Conservation (phyloP, 2,329 filamentous ascomycete species). For the Ophiostoma himal-ulmi region DNA sequence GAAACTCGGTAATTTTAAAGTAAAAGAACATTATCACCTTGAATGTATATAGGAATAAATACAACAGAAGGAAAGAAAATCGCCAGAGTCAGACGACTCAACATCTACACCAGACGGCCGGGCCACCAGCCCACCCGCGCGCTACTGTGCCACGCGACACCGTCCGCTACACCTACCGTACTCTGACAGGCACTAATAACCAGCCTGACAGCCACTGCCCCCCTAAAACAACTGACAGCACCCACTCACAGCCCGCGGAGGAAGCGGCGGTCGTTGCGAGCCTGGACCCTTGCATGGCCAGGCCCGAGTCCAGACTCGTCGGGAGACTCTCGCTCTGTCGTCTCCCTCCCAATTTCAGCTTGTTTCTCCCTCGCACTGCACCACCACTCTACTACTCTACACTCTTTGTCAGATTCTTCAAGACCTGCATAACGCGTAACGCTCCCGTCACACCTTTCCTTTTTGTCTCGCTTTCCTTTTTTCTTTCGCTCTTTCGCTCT, state of each 20-base stretch:
- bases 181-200: not conserved
- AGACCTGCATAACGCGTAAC: not conserved
- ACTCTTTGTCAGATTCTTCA: not conserved
- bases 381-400: too few relatives aligned
- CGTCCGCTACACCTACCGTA: not conserved
- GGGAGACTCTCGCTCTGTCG: not conserved
- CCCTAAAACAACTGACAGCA: not conserved
- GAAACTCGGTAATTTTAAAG: too few relatives aligned
- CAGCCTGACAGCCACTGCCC: not conserved
- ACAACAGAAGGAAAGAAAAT: not conserved
- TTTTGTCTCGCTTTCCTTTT: not conserved
- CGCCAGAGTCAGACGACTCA: not conserved
- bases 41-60: too few relatives aligned
- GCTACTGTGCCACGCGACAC: not conserved
- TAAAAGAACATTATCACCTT: too few relatives aligned
- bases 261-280: conserved; percentile 1
- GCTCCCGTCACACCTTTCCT: not conserved
- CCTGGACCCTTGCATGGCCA: conserved; percentile 3
- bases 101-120: not conserved
- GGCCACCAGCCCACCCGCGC: not conserved
- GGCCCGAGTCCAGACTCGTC: conserved; percentile 2
- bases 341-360: too few relatives aligned
- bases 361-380: too few relatives aligned
- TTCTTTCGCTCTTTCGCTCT: not conserved
- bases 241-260: conserved; percentile 2